Conservation (phyloP, 202 grass and related monocot genomes). For the Miscanthus sacchariflorus region DNA sequence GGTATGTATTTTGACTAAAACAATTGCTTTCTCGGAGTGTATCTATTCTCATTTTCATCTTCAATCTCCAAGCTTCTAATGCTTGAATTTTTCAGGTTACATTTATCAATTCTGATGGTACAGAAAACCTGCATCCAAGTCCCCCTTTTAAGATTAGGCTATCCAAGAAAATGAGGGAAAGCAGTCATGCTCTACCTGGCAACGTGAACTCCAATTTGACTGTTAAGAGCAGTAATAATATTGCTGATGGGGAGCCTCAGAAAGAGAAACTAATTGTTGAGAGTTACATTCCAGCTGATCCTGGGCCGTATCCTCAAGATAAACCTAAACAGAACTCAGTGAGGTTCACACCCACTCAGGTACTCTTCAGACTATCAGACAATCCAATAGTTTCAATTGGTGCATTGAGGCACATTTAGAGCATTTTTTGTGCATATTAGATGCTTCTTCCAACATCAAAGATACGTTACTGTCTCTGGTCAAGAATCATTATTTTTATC, state of each 20-base stretch:
- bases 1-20: conserved; percentile 60
- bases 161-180: conserved; percentile 84
- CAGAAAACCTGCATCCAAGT: conserved; percentile 64
- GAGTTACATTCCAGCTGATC: conserved; percentile 86
- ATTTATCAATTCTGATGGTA: conserved; percentile 87
- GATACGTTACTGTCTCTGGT: background rate
- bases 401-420: conserved; percentile 33
- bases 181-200: conserved; percentile 75
- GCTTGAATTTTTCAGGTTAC: conserved; percentile 72
- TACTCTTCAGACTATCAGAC: conserved; percentile 49
- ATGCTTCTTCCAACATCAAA: conserved; percentile 2
- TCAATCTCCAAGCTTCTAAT: conserved; percentile 42
- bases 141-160: conserved; percentile 85
- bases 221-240: conserved; percentile 46
- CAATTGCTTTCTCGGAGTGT: background rate
- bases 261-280: conserved; percentile 86
- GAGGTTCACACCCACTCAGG: conserved; percentile 96
- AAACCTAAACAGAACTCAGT: conserved; percentile 97
- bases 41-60: conserved; percentile 31
- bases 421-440: conserved; percentile 12
- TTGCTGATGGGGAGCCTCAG: conserved; percentile 48
- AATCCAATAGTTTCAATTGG: conserved; percentile 24
- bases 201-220: conserved; percentile 53
- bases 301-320: conserved; percentile 98
- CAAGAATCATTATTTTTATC: conserved; percentile 13